A percentile compares a stretch with the other conserved stretches of the same genome.
Conservation (phyloP, 2,329 filamentous ascomycete species). For the Davidsoniella virescens region DNA sequence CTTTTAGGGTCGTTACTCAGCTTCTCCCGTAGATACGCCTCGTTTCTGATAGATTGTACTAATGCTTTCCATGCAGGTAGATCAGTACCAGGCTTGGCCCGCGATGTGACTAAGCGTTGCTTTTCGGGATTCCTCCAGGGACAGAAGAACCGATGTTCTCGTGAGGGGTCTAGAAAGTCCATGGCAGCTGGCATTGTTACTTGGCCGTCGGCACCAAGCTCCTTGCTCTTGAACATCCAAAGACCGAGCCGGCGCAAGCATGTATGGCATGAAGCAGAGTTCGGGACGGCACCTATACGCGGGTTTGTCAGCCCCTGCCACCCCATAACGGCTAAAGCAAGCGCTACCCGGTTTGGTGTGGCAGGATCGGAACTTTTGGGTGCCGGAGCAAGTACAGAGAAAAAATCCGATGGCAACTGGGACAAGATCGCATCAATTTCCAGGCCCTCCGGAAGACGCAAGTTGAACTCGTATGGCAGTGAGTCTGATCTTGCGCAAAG, state of each 20-base stretch:
- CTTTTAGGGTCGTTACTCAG: constrained; percentile 2
- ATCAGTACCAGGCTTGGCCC: constrained; percentile 21
- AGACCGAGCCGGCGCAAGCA: constrained; percentile 80
- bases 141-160: constrained; percentile 69
- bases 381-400: constrained; percentile 26
- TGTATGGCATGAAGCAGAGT: constrained; percentile 64
- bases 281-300: constrained; percentile 44
- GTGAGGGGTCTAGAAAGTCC: constrained; percentile 49
- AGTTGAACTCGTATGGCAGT: constrained; percentile 45
- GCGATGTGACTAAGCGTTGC: constrained; percentile 31
- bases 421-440: constrained; percentile 32
- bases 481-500: constrained; percentile 36
- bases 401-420: constrained; percentile 39
- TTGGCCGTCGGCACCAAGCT: constrained; percentile 36
- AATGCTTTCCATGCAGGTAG: constrained; percentile 40
- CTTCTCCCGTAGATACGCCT: constrained; percentile 32
- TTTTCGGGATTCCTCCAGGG: constrained; percentile 55
- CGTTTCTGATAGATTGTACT: constrained; percentile 38
- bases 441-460: constrained; percentile 38
- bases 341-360: constrained; percentile 37
- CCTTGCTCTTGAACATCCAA: constrained; percentile 81
- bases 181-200: constrained; percentile 44
- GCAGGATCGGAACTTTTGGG: constrained; percentile 19
- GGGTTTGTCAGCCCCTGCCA: constrained; percentile 52
- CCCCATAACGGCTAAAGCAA: constrained; percentile 55